Base-by-base conservation (phyloP, 139 green algal genomes). In the Desmodesmus armatus region DNA sequence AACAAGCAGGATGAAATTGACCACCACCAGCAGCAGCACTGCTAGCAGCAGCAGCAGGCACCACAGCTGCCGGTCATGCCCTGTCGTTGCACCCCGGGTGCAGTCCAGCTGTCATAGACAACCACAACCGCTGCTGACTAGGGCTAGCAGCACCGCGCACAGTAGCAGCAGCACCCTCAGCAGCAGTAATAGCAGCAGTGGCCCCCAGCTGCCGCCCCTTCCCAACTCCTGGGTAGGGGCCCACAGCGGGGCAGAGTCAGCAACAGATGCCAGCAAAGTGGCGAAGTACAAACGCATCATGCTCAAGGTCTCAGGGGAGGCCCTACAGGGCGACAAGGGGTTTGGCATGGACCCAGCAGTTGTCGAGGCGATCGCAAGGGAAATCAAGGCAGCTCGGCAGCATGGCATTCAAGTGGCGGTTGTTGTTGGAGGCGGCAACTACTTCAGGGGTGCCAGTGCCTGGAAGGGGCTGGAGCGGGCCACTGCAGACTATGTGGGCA, bases 401-500 rank as follows among this genome's bases (percentile, higher is more conserved):
- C 98, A 41, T 72, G 96, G 84, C 89, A 99, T 27, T 94, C 97
- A 11, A 91, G 87, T 98, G 19, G 95, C 96, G 6, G 88, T 98
- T 3, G 94, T 98, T 9, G 97, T 99, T n/a, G 97, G 97, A 29
- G 97, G 92, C 6, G 92, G 92, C 39, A 99, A 99, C 89, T 99
- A 98, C 88, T 99, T 99, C 87, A 91, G 97, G 21, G 97, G 97
- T 5, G 91, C 92, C 7, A 90, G 93, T 43, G 92, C 92, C 15
- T 96, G 94, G 88, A 89, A 93, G 31, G 94, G 92, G 3, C 72
- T 89, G 60, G 97, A 99, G 67, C 91, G 97, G 9, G 93, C 97
- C 4, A 98, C 93, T 27, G 97, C 96, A 2, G 97, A 99, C 86
- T 98, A 99, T 76, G 98, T 99, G 71, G 92, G 97, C 79, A 99